Evolutionary conservation across 176 grass and related monocot genomes (phyloP), one percentile per base, ranked within the genome.

Genomic region (Oropetium thomaeum): DNA sequence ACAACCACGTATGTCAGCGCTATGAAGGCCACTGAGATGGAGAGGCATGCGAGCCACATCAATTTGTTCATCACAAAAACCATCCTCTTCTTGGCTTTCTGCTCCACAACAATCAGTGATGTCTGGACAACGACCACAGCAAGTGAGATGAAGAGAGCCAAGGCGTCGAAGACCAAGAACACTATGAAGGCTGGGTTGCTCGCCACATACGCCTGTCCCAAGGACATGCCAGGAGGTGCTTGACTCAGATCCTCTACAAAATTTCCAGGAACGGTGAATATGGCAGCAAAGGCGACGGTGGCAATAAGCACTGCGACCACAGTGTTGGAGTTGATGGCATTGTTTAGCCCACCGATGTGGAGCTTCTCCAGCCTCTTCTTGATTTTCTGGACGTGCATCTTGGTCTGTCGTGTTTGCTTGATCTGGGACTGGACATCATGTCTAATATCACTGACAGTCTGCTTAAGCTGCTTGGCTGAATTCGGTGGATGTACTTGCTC

Each of bases 61-160:
- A 93, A 30, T 74, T 97, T 97, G 83, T 93, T 97, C 86, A 97
- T 97, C 76, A 97, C 90, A 40, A 97, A 97, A 8, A 97, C 90
- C 94, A 97, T 97, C 73, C 71, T 74, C 61, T 54, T 89, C 88
- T 97, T 97, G 14, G 90, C 94, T 49, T 81, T 91, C 83, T 85
- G 94, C 83, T 97, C 94, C 1, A 97, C 90, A 4, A 97, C 94
- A 45, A 97, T 97, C 33, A 97, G 69, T 1, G 94, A 97, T 12
- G 94, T 97, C 64, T 97, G 94, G 35, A 97, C 94, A 0, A 93
- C 83, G 0, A 97, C 94, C 2, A 97, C 94, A 0, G 94, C 94
- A 0, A 93, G 85, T 0, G 94, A 97, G 69, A 97, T 97, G 69
- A 97, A 97, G 48, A 97, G 85, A 27, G 94, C 94, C 80, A 97